Evolutionary conservation across 495 filamentous ascomycete genomes (phyloP).

Genomic region (Penicillium crystallinum): DNA sequence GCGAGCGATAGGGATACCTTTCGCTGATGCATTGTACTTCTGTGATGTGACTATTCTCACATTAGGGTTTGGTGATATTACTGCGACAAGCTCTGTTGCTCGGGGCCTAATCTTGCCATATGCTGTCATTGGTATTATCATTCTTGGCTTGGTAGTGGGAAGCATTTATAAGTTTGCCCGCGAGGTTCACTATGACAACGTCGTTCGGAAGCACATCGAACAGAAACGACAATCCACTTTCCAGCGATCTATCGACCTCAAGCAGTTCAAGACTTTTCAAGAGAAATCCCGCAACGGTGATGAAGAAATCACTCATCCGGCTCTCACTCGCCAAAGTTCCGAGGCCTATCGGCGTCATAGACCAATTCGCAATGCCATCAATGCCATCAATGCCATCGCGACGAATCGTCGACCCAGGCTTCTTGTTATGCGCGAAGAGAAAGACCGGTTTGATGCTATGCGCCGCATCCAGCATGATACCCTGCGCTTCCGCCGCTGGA

Average conservation of each 20-base stretch:
- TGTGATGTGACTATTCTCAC: conserved; percentile 62
- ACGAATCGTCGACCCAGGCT: conserved; percentile 21
- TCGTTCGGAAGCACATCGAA: conserved; percentile 60
- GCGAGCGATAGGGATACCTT: conserved; percentile 40
- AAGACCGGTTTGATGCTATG: conserved; percentile 77
- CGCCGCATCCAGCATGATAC: conserved; percentile 67
- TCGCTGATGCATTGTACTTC: conserved; percentile 58
- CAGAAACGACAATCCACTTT: conserved; percentile 53
- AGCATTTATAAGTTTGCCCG: conserved; percentile 68
- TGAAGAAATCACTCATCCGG: conserved; percentile 1
- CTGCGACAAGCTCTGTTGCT: conserved; percentile 42
- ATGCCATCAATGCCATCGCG: conserved; percentile 20
- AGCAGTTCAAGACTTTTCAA: background rate
- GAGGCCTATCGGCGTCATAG: conserved; percentile 8
- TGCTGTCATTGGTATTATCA: conserved; percentile 78
- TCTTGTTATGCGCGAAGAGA: conserved; percentile 45
- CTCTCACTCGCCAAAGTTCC: conserved; percentile 1
- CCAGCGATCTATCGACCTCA: conserved; percentile 46
- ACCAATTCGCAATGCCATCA: conserved; percentile 25
- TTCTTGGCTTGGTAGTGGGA: conserved; percentile 79
- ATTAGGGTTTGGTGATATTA: conserved; percentile 61
- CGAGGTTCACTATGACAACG: conserved; percentile 60
- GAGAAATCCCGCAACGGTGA: background rate
- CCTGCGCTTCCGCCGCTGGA: conserved; percentile 61
- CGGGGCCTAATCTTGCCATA: conserved; percentile 74